Percentiles rank a stretch among this genome's conserved stretches.
Conservation (phyloP, 2,329 filamentous ascomycete species). For the Didymella arachidicola region DNA sequence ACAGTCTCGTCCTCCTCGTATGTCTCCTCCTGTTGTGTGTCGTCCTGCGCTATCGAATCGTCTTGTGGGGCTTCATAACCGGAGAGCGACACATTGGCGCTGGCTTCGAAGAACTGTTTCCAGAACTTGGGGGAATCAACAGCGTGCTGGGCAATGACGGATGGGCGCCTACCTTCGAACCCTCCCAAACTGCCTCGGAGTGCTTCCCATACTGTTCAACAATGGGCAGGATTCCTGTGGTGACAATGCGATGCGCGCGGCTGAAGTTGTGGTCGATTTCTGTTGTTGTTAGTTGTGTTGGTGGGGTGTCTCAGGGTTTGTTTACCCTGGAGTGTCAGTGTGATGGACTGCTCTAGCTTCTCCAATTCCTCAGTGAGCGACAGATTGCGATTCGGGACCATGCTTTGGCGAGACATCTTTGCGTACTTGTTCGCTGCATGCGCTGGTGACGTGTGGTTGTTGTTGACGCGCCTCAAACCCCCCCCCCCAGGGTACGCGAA, state of each 20-base stretch:
- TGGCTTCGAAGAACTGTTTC: conserved; percentile 99
- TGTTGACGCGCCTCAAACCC: conserved; percentile 23
- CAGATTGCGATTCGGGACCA: conserved; percentile 64
- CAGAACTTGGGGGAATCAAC: conserved; percentile 75
- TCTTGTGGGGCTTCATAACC: conserved; percentile 82
- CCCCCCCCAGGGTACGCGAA: conserved; percentile 17
- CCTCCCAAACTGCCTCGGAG: conserved; percentile 94
- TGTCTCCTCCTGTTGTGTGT: conserved; percentile 48
- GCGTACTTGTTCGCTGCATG: background rate
- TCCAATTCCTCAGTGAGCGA: conserved; percentile 95
- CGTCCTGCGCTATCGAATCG: conserved; percentile 62
- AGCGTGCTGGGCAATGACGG: conserved; percentile 2
- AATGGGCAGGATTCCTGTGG: conserved; percentile 87
- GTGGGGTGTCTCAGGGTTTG: conserved; percentile 32
- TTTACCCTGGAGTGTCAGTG: conserved; percentile 85
- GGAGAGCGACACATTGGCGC: conserved; percentile 94
- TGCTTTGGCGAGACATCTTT: conserved; percentile 60
- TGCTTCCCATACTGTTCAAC: conserved; percentile 96
- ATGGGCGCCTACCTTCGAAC: conserved; percentile 74
- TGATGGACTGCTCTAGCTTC: conserved; percentile 95
- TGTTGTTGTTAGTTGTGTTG: conserved; percentile 52
- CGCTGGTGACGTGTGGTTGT: conserved; percentile 6
- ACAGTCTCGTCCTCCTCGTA: conserved; percentile 57
- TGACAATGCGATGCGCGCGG: conserved; percentile 94
- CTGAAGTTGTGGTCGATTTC: conserved; percentile 99